Conservation (phyloP, 305 asterid species). For the Coffea humblotiana region DNA sequence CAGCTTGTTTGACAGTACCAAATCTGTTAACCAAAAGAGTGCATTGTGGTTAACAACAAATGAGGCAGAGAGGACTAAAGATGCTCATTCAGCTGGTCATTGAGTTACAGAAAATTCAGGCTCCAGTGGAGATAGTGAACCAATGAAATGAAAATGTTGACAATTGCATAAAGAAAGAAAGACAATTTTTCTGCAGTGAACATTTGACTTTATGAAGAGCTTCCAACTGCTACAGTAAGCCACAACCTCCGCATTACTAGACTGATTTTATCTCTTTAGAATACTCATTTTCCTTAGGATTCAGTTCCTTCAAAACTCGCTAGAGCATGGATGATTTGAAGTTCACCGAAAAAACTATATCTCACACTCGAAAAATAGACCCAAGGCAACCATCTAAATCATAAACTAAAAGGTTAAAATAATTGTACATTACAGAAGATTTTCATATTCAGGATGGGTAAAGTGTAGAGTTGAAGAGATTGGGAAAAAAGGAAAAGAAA, state of each 20-base stretch:
- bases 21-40: constrained; percentile 54
- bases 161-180: neutral
- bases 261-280: neutral
- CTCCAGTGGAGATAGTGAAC: neutral
- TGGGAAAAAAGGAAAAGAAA: too few species aligned
- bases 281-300: too few species aligned
- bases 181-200: neutral
- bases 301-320: too few species aligned
- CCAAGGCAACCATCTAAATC: too few species aligned
- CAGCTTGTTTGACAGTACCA: constrained; percentile 94
- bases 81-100: neutral
- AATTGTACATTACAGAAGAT: too few species aligned
- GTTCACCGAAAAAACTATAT: too few species aligned
- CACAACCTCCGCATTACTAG: neutral
- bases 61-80: neutral
- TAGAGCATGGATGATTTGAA: too few species aligned
- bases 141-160: neutral
- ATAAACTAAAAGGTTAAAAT: too few species aligned
- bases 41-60: neutral
- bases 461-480: too few species aligned
- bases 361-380: too few species aligned
- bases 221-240: neutral
- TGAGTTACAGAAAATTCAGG: neutral
- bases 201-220: neutral
- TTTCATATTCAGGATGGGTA: too few species aligned